These are phyloP conservation scores for Solanum sejunctum DNA, from an alignment of 257 asterid species.

Conservation along the genomic window DNA sequence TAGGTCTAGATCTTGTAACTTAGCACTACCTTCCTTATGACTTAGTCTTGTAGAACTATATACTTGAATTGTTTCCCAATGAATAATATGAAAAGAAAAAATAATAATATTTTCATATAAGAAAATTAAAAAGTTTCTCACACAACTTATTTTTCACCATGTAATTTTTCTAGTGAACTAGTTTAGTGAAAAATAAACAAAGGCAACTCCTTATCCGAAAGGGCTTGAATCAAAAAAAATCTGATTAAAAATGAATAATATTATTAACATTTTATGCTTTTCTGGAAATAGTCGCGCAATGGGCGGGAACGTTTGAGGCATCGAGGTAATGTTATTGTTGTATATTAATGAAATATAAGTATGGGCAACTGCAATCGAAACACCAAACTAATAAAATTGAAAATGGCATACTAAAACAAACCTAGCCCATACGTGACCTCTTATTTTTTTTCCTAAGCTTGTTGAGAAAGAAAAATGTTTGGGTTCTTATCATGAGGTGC, in stretches of 20 bases:
- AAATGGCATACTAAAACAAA: not conserved
- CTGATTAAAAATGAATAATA: not conserved
- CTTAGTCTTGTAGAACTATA: not conserved
- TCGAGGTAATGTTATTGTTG: too few relatives aligned
- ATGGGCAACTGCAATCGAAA: not conserved
- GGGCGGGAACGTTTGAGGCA: too few relatives aligned
- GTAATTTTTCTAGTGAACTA: too few relatives aligned
- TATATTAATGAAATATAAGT: not conserved
- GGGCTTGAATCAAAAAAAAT: not conserved
- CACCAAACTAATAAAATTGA: not conserved
- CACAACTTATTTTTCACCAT: not conserved
- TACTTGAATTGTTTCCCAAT: not conserved
- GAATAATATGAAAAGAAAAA: too few relatives aligned
- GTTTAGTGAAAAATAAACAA: not conserved
- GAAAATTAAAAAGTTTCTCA: too few relatives aligned
- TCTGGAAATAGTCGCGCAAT: too few relatives aligned
- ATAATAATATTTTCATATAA: too few relatives aligned
- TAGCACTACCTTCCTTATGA: not conserved
- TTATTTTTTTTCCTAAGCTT: too few relatives aligned
- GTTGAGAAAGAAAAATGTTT: too few relatives aligned
- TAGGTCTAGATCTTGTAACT: not conserved
- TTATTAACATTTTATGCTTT: not conserved
- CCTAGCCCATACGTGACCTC: not conserved
- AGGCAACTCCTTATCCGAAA: not conserved
- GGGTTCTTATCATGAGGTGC: too few relatives aligned